Evolutionary conservation across 1,139 yeast genomes (phyloP).

Genomic region (Scheffersomyces segobiensis): DNA sequence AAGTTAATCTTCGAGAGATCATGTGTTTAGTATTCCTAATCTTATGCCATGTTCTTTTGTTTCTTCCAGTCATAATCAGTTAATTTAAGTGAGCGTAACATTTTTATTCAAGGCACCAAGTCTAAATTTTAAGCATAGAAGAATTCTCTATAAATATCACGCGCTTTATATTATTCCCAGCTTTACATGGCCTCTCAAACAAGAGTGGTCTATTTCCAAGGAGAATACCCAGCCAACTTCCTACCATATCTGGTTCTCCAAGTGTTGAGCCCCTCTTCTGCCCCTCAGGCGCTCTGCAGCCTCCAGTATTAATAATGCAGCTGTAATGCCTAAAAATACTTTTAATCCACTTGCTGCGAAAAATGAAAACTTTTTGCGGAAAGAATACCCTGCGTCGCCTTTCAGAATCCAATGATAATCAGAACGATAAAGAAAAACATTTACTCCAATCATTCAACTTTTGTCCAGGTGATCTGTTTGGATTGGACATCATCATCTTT

Average conservation of each 20-base stretch:
- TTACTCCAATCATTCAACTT: background rate
- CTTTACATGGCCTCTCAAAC: background rate
- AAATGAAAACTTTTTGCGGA: background rate
- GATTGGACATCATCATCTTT: background rate
- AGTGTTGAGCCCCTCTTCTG: too few species aligned
- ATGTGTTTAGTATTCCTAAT: background rate
- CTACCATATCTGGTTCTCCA: too few species aligned
- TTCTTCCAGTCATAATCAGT: background rate
- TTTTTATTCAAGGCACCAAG: background rate
- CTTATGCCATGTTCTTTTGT: background rate
- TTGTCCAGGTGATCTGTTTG: background rate
- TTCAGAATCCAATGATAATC: background rate
- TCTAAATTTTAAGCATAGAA: background rate
- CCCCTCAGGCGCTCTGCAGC: background rate
- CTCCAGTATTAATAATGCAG: background rate
- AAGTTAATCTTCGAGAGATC: background rate
- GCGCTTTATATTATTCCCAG: background rate
- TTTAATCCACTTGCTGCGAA: background rate
- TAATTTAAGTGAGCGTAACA: background rate
- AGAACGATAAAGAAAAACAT: background rate
- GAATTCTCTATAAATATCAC: background rate
- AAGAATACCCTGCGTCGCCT: background rate
- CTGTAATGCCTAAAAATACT: background rate
- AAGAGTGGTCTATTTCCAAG: background rate
- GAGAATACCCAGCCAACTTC: background rate